Percentiles rank a stretch among this genome's conserved stretches.
Evolutionary conservation across 306 rosid genomes (phyloP).

Genomic region (Cicer pinnatifidum): DNA sequence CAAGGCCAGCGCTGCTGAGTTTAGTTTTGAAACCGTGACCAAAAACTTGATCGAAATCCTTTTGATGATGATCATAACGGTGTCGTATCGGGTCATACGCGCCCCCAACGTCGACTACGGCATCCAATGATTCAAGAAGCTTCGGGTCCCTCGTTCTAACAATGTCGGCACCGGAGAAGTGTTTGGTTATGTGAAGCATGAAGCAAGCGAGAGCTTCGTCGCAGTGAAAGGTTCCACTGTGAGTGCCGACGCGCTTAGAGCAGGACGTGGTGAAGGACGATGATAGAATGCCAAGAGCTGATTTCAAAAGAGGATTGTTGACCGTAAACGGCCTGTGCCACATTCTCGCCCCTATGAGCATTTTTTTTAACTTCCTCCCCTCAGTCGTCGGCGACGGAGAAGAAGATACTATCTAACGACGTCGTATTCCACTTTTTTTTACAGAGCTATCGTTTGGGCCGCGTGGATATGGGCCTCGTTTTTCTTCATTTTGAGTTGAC

Average conservation of each 20-base stretch:
- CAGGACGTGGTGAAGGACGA: constrained; percentile 44
- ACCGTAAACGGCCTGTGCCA: constrained; percentile 10
- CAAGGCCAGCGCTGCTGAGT: constrained; percentile 68
- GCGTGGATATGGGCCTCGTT: neutral
- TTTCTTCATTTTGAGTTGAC: neutral
- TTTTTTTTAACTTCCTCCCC: constrained; percentile 11
- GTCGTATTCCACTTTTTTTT: neutral
- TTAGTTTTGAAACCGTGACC: constrained; percentile 55
- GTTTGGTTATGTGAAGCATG: constrained; percentile 56
- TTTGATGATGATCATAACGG: constrained; percentile 63
- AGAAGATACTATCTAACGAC: neutral
- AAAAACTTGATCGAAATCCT: constrained; percentile 50
- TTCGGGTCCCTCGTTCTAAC: constrained; percentile 57
- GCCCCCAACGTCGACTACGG: constrained; percentile 67
- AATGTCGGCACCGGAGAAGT: constrained; percentile 52
- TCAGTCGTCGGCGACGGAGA: neutral
- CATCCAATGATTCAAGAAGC: constrained; percentile 52
- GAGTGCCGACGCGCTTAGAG: constrained; percentile 57
- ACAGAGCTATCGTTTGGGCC: neutral
- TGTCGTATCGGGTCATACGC: constrained; percentile 51
- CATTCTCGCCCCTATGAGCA: constrained; percentile 27
- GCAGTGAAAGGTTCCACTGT: constrained; percentile 65
- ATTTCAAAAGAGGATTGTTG: neutral
- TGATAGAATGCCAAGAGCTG: constrained; percentile 6
- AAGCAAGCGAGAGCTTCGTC: constrained; percentile 73